Evolutionary conservation across 164 flowering plant species (phyloP).

Genomic region (Annona squamosa): DNA sequence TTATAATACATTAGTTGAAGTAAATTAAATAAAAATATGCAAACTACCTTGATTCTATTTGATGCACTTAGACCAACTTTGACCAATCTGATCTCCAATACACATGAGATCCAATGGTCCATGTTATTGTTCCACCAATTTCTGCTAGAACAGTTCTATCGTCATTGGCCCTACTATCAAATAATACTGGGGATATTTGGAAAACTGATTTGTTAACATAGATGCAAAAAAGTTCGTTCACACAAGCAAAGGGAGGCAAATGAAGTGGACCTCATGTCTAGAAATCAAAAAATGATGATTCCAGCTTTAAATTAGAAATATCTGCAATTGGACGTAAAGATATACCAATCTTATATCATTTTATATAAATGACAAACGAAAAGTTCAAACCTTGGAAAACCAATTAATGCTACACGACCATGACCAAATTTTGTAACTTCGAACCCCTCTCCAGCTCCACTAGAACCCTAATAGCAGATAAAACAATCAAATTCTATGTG

Average conservation of each 20-base stretch:
- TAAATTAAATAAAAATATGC: too few species aligned
- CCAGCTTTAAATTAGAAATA: neutral
- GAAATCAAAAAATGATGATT: neutral
- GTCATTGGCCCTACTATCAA: too few species aligned
- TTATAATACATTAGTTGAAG: too few species aligned
- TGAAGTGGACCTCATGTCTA: neutral
- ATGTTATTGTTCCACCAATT: too few species aligned
- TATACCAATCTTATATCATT: neutral
- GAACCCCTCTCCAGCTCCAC: constrained; percentile 98
- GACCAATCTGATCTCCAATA: too few species aligned
- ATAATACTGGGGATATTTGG: too few species aligned
- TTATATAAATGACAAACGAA: neutral
- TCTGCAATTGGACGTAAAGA: neutral
- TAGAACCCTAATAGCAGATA: constrained; percentile 57
- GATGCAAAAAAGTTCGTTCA: neutral
- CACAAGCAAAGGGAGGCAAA: neutral
- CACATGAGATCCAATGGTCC: too few species aligned
- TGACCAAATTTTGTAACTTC: constrained; percentile 99
- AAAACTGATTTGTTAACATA: too few species aligned
- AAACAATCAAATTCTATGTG: too few species aligned
- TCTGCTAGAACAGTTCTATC: too few species aligned
- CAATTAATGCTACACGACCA: constrained; percentile 96
- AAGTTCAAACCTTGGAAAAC: constrained; percentile 83
- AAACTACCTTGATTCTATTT: too few species aligned
- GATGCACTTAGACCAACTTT: too few species aligned